These are phyloP conservation scores for Withania somnifera DNA, from an alignment of 305 asterid genomes.

Conservation along the genomic window DNA sequence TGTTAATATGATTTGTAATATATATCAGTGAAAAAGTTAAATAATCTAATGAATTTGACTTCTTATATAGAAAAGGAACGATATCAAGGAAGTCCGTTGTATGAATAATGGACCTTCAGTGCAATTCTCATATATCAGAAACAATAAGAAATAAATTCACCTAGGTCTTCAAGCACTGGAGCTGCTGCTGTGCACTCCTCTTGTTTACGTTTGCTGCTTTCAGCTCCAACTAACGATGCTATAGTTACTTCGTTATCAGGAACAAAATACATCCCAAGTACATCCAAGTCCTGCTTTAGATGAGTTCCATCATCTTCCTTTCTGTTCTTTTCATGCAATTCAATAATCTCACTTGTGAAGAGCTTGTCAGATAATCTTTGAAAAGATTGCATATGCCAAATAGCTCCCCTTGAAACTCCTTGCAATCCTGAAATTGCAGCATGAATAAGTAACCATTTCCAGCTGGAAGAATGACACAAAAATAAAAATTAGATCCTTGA, in stretches of 20 bases:
- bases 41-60: background rate
- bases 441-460: conserved; percentile 1
- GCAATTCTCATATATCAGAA: background rate
- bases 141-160: conserved; percentile 27
- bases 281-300: conserved; percentile 23
- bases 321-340: conserved; percentile 42
- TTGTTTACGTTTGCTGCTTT: conserved; percentile 9
- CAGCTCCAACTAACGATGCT: conserved; percentile 12
- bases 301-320: conserved; percentile 8
- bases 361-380: conserved; percentile 78
- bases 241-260: conserved; percentile 18
- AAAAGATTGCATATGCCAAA: conserved; percentile 88
- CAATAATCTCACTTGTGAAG: conserved; percentile 84
- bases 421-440: conserved; percentile 51
- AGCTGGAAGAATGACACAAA: background rate
- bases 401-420: conserved; percentile 82
- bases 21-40: background rate
- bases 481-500: background rate
- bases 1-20: background rate
- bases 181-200: conserved; percentile 11
- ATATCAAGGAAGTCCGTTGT: background rate
- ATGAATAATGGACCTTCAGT: background rate
- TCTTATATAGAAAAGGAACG: background rate
- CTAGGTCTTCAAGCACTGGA: conserved; percentile 53
- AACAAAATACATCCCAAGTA: conserved; percentile 26